Conservation (phyloP, 805 yeast genomes). For the Sugiyamaella floridensis region DNA sequence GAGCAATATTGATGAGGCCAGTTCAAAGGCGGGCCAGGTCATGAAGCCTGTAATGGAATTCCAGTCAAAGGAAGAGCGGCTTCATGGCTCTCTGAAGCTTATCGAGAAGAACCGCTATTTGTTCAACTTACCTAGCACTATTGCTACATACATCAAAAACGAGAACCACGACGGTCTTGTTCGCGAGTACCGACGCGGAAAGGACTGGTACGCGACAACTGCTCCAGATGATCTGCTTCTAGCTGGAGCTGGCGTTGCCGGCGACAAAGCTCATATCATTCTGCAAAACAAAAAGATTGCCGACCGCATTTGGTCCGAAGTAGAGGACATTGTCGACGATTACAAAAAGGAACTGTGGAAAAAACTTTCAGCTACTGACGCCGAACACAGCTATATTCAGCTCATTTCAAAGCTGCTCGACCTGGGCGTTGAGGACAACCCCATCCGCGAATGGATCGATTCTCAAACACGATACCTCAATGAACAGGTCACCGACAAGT, state of each 20-base stretch:
- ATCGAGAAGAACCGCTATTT: conserved; percentile 47
- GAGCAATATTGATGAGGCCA: conserved; percentile 40
- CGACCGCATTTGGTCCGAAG: conserved; percentile 49
- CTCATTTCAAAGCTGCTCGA: conserved; percentile 51
- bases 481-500: conserved; percentile 36
- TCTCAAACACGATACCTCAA: conserved; percentile 40
- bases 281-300: conserved; percentile 35
- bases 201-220: conserved; percentile 25
- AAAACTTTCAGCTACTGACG: conserved; percentile 31
- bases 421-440: conserved; percentile 57
- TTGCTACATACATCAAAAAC: conserved; percentile 38
- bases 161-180: conserved; percentile 54
- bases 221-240: conserved; percentile 14
- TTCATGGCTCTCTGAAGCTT: conserved; percentile 43
- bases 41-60: conserved; percentile 55
- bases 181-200: conserved; percentile 50
- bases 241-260: neutral
- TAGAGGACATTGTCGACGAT: conserved; percentile 44
- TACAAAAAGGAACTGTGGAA: conserved; percentile 53
- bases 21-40: conserved; percentile 45
- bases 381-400: conserved; percentile 31
- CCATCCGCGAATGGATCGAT: conserved; percentile 56
- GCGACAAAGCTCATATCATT: conserved; percentile 12
- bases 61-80: conserved; percentile 41
- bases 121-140: conserved; percentile 50